phyloP scores from a whole-genome alignment of 2,329 filamentous ascomycete genomes.

The Cadophora malorum region DNA sequence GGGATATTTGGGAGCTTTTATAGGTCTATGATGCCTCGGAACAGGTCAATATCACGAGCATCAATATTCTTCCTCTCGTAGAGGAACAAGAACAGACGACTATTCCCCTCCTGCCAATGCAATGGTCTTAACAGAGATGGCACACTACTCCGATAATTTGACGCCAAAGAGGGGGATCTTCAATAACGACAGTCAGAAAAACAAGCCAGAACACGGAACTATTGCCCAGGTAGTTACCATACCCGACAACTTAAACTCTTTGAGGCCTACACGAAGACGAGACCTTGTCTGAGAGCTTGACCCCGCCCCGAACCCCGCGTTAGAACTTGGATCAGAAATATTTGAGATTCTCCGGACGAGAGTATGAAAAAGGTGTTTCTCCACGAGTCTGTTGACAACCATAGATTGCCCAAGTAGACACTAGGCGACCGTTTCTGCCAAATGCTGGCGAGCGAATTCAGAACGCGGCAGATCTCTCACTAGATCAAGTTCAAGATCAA shows the following conservation, averaged over 20 bases:
- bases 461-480: not conserved
- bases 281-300: not conserved
- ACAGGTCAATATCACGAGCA: slow-evolving; percentile 8
- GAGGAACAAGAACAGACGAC: not conserved
- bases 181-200: not conserved
- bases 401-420: not conserved
- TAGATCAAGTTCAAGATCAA: not conserved
- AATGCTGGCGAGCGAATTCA: not conserved
- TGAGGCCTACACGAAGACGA: not conserved
- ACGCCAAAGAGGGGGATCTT: not conserved
- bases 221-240: not conserved
- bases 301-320: slow-evolving; percentile 1
- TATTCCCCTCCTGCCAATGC: slow-evolving; percentile 10
- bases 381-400: not conserved
- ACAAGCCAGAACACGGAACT: slow-evolving; percentile 6
- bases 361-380: not conserved
- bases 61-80: not conserved
- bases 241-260: not conserved
- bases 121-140: not conserved
- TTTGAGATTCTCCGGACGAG: not conserved
- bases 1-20: not conserved
- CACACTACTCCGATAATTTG: slow-evolving; percentile 3
- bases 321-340: not conserved
- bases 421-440: not conserved
- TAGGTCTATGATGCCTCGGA: not conserved